A percentile compares a stretch with the other conserved stretches of the same genome.
Evolutionary conservation across 1,284 basidiomycete species (phyloP).

Genomic region (Cystobasidium sp.): DNA sequence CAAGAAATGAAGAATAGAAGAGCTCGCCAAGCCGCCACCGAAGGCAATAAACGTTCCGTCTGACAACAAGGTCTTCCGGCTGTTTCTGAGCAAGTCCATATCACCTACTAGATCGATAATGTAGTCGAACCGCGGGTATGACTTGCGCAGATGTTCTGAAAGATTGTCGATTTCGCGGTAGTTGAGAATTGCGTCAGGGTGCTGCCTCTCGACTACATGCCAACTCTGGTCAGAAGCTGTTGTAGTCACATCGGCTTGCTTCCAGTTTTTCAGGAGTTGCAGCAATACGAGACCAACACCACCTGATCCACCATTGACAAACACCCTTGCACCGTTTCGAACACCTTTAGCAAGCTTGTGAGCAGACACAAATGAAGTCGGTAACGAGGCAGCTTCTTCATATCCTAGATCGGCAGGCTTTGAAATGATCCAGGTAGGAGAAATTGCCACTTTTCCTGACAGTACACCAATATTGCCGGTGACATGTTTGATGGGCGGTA

Average conservation of each 20-base stretch:
- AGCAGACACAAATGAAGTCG: slow-evolving; percentile 11
- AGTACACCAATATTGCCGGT: not conserved
- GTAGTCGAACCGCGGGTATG: not conserved
- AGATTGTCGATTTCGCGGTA: slow-evolving; percentile 1
- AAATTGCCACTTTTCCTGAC: slow-evolving; percentile 1
- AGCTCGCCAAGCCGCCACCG: slow-evolving; percentile 10
- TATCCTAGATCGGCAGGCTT: slow-evolving; percentile 7
- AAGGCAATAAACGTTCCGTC: slow-evolving; percentile 16
- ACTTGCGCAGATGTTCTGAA: not conserved
- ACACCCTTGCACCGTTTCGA: not conserved
- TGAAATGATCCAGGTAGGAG: slow-evolving; percentile 11
- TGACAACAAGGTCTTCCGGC: not conserved
- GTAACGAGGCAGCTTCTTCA: slow-evolving; percentile 12
- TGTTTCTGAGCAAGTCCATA: not conserved
- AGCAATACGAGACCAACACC: slow-evolving; percentile 11
- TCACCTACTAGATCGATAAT: slow-evolving; percentile 29
- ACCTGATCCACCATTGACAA: slow-evolving; percentile 24
- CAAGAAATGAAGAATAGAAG: not conserved
- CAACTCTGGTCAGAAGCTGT: slow-evolving; percentile 12
- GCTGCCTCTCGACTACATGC: not conserved
- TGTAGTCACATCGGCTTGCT: not conserved
- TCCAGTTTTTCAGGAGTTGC: slow-evolving; percentile 9
- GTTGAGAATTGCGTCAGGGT: slow-evolving; percentile 8
- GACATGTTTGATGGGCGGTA: not conserved
- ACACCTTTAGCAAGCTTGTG: not conserved